Percentiles rank a stretch among this genome's conserved stretches.
Conservation (phyloP, 345 rosid genomes). For the thale cress (Arabidopsis thaliana) region TAIR10.1 NC_003074.8:9951501-9952000, state of each 20-base stretch:
- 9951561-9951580: constrained; percentile 42
- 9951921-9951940: background rate
- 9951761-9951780: constrained; percentile 12
- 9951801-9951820: constrained; percentile 12
- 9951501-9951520: constrained; percentile 88
- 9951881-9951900: constrained; percentile 22
- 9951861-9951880: constrained; percentile 30
- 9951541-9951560: constrained; percentile 89
- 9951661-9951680: background rate
- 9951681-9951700: background rate
- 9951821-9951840: constrained; percentile 30
- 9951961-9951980: constrained; percentile 27
- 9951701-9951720: constrained; percentile 8
- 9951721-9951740: background rate
- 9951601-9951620: constrained; percentile 37
- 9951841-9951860: constrained; percentile 19
- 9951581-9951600: constrained; percentile 33
- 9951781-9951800: constrained; percentile 20
- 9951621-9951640: constrained; percentile 29
- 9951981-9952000: constrained; percentile 37
- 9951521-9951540: constrained; percentile 86
- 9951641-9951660: constrained; percentile 3
- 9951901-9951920: constrained; percentile 23
- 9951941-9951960: constrained; percentile 15
- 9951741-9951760: constrained; percentile 3